Evolutionary conservation across 441 rosid species (phyloP), one percentile per base, ranked within the genome.

Genomic region (Pelargonium cotyledonis): DNA sequence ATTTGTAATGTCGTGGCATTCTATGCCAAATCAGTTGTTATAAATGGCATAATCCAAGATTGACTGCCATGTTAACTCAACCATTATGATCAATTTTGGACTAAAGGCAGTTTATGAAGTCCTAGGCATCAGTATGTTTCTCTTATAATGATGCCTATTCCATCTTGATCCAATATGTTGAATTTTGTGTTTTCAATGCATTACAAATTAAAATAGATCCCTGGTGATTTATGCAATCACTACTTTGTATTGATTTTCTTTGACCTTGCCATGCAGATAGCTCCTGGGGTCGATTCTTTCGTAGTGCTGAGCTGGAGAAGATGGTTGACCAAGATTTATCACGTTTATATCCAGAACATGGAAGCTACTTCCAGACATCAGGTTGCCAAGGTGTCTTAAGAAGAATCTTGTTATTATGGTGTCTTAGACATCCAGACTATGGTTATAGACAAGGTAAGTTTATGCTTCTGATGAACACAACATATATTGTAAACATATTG

Each of bases 371-470:
- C 76, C 98, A 93, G 72, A 83, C 97, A 62, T 81, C 95, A 64
- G 93, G 91, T 55, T 93, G 96, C 73, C 98, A 93, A 80, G 96
- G 96, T 76, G 87, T 93, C 86, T 73, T 93, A 47, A 88, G 98
- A 75, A 76, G 95, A 44, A 85, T 93, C 73, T 82, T 91, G 82
- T 80, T 93, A 65, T 66, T 93, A 68, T 93, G 98, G 98, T 91
- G 97, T 81, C 86, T 93, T 16, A 81, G 85, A 70, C 90, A 93
- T 80, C 96, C 93, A 11, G 95, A 89, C 73, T 86, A 62, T 81
- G 95, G 96, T 75, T 94, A 91, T 66, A 85, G 89, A 77, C 98
- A 94, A 86, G 98, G 98, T 15, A 51, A 4, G 58, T 51, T n/a
- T 51, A 16, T 51, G 58, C 18, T 51, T 51, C 15, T 19, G 18